Base-by-base conservation (phyloP, 345 rosid species). In the Arabidopsis arenosa region DNA sequence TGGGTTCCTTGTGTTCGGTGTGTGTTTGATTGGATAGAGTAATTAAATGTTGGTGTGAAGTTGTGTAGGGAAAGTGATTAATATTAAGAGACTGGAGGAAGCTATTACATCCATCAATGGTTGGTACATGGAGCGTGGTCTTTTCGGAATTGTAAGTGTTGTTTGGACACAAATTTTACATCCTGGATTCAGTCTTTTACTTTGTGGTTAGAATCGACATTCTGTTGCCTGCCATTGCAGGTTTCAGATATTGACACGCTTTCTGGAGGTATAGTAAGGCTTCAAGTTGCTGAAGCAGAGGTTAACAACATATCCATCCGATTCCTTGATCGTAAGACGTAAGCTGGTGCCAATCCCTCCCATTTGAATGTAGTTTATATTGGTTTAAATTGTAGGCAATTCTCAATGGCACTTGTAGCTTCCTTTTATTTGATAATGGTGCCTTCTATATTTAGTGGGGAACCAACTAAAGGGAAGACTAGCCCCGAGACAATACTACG, bases 71-170 rank as follows among this genome's bases (percentile, higher is more conserved):
- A 93, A 89, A 84, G 93, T 96, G 79, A 86, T 93, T 60, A 96
- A 92, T 74, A 80, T 87, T 26, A 89, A 89, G 90, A 88, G 79
- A 69, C 77, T 95, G 77, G 97, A 89, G 80, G 96, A 91, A 80
- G 98, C 89, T 39, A 90, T 95, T 72, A 83, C 79, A 78, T 89
- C 98, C 58, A 91, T 95, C 84, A 88, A 87, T 80, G 90, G 96
- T 17, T 95, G 99, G 97, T 91, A 93, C 67, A 87, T 84, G 88
- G 96, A 93, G 73, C 94, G 90, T 54, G 98, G 98, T 72, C 92
- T 93, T 70, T 89, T 93, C 75, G 98, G 98, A 67, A 73, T 88
- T 93, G 97, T 93, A 79, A 72, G 96, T 69, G 47, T 18, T 18
- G 21, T 18, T 18, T 18, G 21, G 21, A 18, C 21, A 18, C 21